Evolutionary conservation across 257 asterid genomes (phyloP), one percentile per base, ranked within the genome.

Genomic region (Nicotiana otophora): DNA sequence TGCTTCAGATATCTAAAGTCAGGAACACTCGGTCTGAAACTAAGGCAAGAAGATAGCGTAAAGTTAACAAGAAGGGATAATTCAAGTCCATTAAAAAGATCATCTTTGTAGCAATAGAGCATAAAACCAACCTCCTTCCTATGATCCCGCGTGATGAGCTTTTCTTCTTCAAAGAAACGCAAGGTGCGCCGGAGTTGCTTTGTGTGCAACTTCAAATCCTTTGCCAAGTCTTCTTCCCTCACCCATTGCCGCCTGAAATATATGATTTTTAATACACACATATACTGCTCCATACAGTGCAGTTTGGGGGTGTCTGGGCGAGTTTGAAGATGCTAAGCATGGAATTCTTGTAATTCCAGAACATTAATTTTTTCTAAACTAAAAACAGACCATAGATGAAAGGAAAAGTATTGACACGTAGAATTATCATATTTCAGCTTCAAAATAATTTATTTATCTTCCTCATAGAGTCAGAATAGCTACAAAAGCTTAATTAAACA

Each of bases 181-280:
- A 96, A 88, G 68, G 93, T 93, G 80, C 99, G 94, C 34, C 99
- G 97, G 69, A 96, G 94, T 87, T 96, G 99, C 89, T 96, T 96
- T 5, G 98, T 88, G 86, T 96, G 99, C 87, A 96, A 89, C 92
- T 94, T 96, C 92, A 96, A 89, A 86, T 92, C 97, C 91, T 92
- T 96, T 46, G 99, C 99, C 93, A 96, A 91, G 81, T 96, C 98
- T 87, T 96, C 99, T 85, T 96, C 99, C 87, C 97, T 89, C 68
- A 93, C 94, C 99, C 99, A 96, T 84, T 92, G 98, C 69, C 95
- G 92, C 88, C 98, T 93, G 87, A 80, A 82, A 86, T 7, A 3
- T 4, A 82, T 83, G 65, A 83, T 67, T 77, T 63, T 72, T 82
- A 62, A 84, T 39, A 58, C 51, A 77, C 33, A 28, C 19, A 54